A percentile compares a stretch with the other conserved stretches of the same genome.
These are phyloP conservation scores for Colletotrichum destructivum DNA, from an alignment of 2,329 filamentous ascomycete species.

Conservation along the genomic window DNA sequence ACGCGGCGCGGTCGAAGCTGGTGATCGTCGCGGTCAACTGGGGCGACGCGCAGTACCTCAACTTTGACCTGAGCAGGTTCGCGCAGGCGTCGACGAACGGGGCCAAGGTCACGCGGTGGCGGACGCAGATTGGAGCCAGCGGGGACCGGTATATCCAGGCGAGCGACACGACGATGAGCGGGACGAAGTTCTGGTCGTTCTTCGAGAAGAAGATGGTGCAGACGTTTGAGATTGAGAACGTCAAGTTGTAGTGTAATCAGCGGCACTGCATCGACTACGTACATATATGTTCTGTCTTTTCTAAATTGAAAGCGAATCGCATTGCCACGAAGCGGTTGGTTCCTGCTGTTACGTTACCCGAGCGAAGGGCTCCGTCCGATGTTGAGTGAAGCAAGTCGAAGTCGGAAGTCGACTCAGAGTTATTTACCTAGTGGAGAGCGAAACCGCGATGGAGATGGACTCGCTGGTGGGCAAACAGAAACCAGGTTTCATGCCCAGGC, in stretches of 20 bases:
- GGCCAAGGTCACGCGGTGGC: slow-evolving; percentile 54
- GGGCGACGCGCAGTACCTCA: slow-evolving; percentile 53
- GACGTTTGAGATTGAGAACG: slow-evolving; percentile 56
- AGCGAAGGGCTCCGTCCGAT: too few relatives aligned
- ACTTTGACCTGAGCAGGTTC: slow-evolving; percentile 57
- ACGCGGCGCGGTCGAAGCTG: slow-evolving; percentile 51
- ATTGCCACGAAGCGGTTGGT: too few relatives aligned
- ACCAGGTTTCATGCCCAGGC: too few relatives aligned
- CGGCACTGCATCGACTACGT: neutral
- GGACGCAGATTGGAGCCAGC: slow-evolving; percentile 51
- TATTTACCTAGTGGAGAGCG: too few relatives aligned
- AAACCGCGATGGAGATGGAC: too few relatives aligned
- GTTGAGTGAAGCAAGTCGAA: too few relatives aligned
- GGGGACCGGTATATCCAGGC: slow-evolving; percentile 53
- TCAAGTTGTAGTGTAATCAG: slow-evolving; percentile 42
- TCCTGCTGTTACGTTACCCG: too few relatives aligned
- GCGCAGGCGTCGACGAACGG: slow-evolving; percentile 49
- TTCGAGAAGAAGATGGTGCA: slow-evolving; percentile 54
- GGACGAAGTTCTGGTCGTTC: slow-evolving; percentile 54
- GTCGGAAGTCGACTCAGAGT: too few relatives aligned
- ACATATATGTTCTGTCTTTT: neutral
- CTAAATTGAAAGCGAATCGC: neutral
- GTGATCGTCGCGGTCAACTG: slow-evolving; percentile 59
- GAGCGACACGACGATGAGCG: slow-evolving; percentile 51
- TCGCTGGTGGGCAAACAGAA: too few relatives aligned